Conservation (phyloP, 1,284 basidiomycete genomes). For the Cutaneotrichosporon arboriforme region DNA sequence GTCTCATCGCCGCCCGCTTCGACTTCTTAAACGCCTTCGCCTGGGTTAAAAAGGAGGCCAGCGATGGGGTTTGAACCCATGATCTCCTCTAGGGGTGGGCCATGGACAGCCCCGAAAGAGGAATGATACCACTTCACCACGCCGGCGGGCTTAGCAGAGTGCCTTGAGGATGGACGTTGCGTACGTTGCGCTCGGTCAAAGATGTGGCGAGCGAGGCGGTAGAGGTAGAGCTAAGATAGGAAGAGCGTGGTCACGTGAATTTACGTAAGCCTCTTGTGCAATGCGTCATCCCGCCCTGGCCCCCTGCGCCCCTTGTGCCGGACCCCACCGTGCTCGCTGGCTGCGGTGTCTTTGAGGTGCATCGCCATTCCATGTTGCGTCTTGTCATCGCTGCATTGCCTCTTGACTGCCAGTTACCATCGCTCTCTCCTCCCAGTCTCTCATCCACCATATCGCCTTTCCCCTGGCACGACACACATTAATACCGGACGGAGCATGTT, state of each 20-base stretch:
- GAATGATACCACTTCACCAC: slow-evolving; percentile 3
- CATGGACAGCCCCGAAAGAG: background rate
- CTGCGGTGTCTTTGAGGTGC: background rate
- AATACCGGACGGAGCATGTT: slow-evolving; percentile 45
- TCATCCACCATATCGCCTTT: background rate
- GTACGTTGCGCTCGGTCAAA: no score
- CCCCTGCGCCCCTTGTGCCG: no score
- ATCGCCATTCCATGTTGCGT: background rate
- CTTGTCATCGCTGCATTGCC: no score
- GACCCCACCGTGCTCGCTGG: no score
- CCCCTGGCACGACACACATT: background rate
- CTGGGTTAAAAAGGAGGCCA: background rate
- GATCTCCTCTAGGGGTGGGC: background rate
- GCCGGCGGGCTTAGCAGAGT: background rate
- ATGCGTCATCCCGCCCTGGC: no score
- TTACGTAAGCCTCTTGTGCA: background rate
- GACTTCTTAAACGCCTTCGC: no score
- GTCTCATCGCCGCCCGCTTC: no score
- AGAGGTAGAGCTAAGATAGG: no score
- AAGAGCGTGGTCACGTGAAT: background rate
- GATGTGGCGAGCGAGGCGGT: no score
- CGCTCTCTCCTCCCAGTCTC: background rate
- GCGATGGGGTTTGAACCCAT: slow-evolving; percentile 1
- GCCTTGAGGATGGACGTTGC: no score
- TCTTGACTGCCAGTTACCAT: no score